Conservation (phyloP, 345 rosid species). For the Diplotaxis tenuifolia region DNA sequence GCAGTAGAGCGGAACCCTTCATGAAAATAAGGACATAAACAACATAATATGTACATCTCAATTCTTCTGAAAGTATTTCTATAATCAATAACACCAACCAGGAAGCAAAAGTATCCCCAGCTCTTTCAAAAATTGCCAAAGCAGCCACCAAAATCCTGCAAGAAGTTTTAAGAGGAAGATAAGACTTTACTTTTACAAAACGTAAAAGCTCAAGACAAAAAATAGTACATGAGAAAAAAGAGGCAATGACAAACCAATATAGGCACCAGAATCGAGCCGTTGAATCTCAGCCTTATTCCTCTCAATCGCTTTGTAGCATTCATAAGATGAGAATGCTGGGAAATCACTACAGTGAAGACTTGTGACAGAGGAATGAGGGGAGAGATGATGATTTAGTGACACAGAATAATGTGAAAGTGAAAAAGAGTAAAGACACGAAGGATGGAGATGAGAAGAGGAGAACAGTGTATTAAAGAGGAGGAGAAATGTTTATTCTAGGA, state of each 20-base stretch:
- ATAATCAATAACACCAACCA: constrained; percentile 45
- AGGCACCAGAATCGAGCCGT: constrained; percentile 77
- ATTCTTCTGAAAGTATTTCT: neutral
- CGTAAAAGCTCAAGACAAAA: neutral
- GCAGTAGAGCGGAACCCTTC: constrained; percentile 71
- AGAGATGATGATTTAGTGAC: too few species aligned
- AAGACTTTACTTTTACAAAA: neutral
- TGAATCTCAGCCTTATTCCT: constrained; percentile 48
- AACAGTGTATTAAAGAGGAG: too few species aligned
- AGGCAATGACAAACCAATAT: constrained; percentile 52
- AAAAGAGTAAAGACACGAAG: too few species aligned
- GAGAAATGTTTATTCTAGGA: too few species aligned
- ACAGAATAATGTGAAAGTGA: too few species aligned
- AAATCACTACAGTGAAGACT: too few species aligned
- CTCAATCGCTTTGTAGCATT: constrained; percentile 70
- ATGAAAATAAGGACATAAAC: constrained; percentile 28
- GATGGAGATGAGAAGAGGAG: too few species aligned
- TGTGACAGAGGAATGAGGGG: too few species aligned
- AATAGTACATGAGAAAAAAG: neutral
- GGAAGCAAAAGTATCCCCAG: constrained; percentile 65
- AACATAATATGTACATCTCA: neutral
- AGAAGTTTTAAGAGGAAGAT: neutral
- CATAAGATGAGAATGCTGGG: too few species aligned
- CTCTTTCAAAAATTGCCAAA: constrained; percentile 61
- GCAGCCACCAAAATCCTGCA: constrained; percentile 78